Base-by-base conservation (phyloP, 352 stramenopile genomes). In the Globisporangium lucens region DNA sequence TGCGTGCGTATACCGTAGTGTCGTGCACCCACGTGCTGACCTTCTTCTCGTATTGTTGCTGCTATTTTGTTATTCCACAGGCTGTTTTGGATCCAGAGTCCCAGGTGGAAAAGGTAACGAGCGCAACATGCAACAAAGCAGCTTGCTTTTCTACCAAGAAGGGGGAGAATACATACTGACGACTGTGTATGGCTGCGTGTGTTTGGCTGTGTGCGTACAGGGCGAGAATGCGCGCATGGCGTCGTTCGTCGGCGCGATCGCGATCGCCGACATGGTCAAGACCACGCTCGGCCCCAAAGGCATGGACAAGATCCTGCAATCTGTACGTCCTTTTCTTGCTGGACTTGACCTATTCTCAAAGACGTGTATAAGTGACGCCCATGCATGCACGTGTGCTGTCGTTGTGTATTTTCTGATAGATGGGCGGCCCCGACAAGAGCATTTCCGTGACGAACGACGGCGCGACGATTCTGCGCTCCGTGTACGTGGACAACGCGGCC, bases 301-400 rank as follows among this genome's bases (percentile, higher is more conserved):
- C 33, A 99, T 99, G 97, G 98, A 99, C 84, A 99, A 99, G 79
- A 99, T 99, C 74, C 81, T 99, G 61, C 98, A 99, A 84, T 96
- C 86, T 12, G 87, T 98, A 47, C 65, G 74, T 74, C 15, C 2
- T 0, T 33, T 35, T 20, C 13, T 29, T 33, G 13, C 27, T 49
- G 12, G 24, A 5, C 15, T 0, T 30, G 52, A 24, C 17, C 10
- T 55, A 12, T 47, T 7, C 36, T 24, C 24, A 24, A 24, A n/a
- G 20, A 22, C 13, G 5, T 35, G 30, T 7, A 35, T 3, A 35
- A 35, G 5, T 24, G 30, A 35, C 30, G 30, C 30, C 3, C 30
- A 24, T 24, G 24, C 24, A 24, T 0, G 24, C 24, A 24, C 24
- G 24, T 24, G 24, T 24, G 30, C 9, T 30, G 30, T 33, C 30